Conservation (phyloP, 495 filamentous ascomycete genomes). For the Trichodelitschia bisporula region DNA sequence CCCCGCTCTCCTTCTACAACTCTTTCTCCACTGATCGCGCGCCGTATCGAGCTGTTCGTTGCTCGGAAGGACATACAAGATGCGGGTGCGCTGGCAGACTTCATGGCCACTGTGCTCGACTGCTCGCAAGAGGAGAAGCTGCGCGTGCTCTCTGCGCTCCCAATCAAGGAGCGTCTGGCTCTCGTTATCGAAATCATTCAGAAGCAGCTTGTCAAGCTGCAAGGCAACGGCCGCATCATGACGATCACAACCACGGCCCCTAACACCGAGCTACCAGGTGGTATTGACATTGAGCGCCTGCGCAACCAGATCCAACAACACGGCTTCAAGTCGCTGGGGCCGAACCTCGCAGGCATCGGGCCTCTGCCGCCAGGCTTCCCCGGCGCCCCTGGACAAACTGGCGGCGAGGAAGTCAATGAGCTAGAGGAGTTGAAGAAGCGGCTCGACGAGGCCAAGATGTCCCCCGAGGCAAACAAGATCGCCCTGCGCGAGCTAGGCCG, state of each 20-base stretch:
- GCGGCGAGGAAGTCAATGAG: slow-evolving; percentile 44
- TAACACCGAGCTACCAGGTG: slow-evolving; percentile 6
- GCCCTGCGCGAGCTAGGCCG: slow-evolving; percentile 74
- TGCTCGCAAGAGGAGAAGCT: slow-evolving; percentile 73
- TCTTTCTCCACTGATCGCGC: slow-evolving; percentile 59
- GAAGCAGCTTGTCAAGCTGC: slow-evolving; percentile 54
- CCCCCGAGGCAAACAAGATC: slow-evolving; percentile 54
- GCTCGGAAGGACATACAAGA: slow-evolving; percentile 47
- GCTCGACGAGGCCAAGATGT: slow-evolving; percentile 56
- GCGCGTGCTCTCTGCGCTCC: slow-evolving; percentile 48
- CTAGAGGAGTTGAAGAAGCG: slow-evolving; percentile 79
- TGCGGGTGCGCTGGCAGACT: slow-evolving; percentile 78
- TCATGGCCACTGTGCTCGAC: slow-evolving; percentile 79
- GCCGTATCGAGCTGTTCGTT: slow-evolving; percentile 69
- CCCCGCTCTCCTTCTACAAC: slow-evolving; percentile 31
- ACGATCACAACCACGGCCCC: slow-evolving; percentile 25
- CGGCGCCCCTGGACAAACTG: slow-evolving; percentile 23
- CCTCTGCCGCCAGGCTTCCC: slow-evolving; percentile 12
- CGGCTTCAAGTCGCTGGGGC: slow-evolving; percentile 24
- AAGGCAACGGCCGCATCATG: slow-evolving; percentile 54
- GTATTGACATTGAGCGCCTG: slow-evolving; percentile 22
- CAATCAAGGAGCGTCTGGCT: slow-evolving; percentile 52
- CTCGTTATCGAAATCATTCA: slow-evolving; percentile 59
- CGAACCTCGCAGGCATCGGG: slow-evolving; percentile 25
- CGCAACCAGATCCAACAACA: slow-evolving; percentile 28